Base-by-base conservation (phyloP, 768 basidiomycete species). In the Leccinum rimulosum region DNA sequence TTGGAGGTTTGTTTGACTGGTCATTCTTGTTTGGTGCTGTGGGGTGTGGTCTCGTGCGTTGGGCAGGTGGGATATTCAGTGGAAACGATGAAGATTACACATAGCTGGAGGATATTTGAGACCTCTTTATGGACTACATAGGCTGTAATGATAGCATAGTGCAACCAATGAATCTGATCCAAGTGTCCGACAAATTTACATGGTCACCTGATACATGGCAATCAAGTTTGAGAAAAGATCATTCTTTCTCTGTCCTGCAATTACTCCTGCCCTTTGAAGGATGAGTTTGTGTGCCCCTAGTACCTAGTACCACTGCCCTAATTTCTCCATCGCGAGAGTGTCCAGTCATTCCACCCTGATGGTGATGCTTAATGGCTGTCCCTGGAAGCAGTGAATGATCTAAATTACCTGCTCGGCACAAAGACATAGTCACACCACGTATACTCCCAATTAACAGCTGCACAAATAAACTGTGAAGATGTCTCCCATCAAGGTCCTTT, bases 1-100 rank as follows among this genome's bases (percentile, higher is more conserved):
- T 92, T 63, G 88, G 87, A 17, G 74, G 83, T 3, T 74, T 91
- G 38, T 93, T 92, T 66, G 89, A 93, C 69, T 83, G 82, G 77
- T 76, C 85, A 22, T 91, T 91, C 72, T 73, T 93, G 28, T 30
- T 83, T 4, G 78, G 86, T n/a, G 85, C 87, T 3, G 75, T 65
- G 2, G 73, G 70, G 6, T 83, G 80, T 9, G 76, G 74, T 10
- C 63, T 77, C 3, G 70, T 78, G n/a, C 77, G 82, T 50, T 91
- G 89, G 88, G 76, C 76, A 17, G 77, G 77, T 28, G 77, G 73
- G 7, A 50, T 70, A 31, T 65, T 72, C n/a, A 54, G 25, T 15
- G 68, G 59, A 50, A 58, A 65, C 36, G 65, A 58, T 31, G 53
- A 67, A 15, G 59, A 62, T 53, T 52, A 56, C 47, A 50, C 57